Evolutionary conservation across 2,329 filamentous ascomycete species (phyloP).

Genomic region (Karstenula rhodostoma): DNA sequence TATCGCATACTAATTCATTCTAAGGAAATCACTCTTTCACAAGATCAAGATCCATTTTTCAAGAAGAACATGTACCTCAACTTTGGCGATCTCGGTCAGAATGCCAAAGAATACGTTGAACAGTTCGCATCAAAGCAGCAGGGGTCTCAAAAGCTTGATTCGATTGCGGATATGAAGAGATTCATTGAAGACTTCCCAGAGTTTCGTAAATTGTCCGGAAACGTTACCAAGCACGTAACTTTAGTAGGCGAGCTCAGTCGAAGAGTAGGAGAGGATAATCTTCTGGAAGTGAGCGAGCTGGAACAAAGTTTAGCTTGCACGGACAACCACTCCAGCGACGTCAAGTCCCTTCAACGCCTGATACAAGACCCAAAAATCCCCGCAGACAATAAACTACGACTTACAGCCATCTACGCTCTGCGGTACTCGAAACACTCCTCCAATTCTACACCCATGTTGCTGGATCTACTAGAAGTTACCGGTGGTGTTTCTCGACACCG

Average conservation of each 20-base stretch:
- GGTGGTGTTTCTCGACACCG: constrained; percentile 80
- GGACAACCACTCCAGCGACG: constrained; percentile 88
- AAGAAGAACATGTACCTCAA: constrained; percentile 99
- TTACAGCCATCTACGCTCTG: constrained; percentile 93
- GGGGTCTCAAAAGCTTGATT: constrained; percentile 93
- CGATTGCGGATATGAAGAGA: constrained; percentile 97
- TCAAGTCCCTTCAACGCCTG: constrained; percentile 90
- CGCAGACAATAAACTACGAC: constrained; percentile 81
- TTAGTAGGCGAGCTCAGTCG: constrained; percentile 92
- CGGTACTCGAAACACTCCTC: constrained; percentile 88
- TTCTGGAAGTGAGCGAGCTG: constrained; percentile 96
- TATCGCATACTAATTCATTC: not conserved
- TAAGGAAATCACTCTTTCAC: constrained; percentile 87
- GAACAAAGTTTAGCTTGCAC: constrained; percentile 97
- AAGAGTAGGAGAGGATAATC: constrained; percentile 81
- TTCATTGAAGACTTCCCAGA: constrained; percentile 99
- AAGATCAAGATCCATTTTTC: constrained; percentile 98
- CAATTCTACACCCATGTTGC: constrained; percentile 82
- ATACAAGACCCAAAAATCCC: constrained; percentile 83
- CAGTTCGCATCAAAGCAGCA: constrained; percentile 99
- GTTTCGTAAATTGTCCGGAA: constrained; percentile 94
- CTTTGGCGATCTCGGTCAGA: constrained; percentile 92
- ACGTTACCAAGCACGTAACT: constrained; percentile 98
- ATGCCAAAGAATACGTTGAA: constrained; percentile 98
- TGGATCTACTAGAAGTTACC: constrained; percentile 84